Conservation (phyloP, 2,329 filamentous ascomycete genomes). For the Aspergillus quadricinctus region DNA sequence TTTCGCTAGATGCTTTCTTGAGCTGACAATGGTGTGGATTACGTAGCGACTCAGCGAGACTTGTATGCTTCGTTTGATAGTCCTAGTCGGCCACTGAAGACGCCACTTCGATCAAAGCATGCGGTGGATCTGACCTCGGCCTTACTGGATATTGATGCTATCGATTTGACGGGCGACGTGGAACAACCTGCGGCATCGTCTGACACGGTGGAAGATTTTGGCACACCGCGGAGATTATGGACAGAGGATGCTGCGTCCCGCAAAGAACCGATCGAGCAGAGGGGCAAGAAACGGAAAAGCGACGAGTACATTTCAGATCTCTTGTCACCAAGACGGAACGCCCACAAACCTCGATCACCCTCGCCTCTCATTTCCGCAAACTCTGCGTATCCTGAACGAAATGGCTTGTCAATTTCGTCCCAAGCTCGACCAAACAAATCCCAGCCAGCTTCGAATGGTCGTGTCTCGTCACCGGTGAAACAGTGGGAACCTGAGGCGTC, state of each 20-base stretch:
- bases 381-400: slow-evolving; percentile 1
- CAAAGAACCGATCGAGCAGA: slow-evolving; percentile 31
- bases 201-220: slow-evolving; percentile 36
- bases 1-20: background rate
- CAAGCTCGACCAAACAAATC: slow-evolving; percentile 2
- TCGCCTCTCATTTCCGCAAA: background rate
- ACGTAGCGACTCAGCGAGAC: slow-evolving; percentile 14
- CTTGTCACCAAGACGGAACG: slow-evolving; percentile 27
- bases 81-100: slow-evolving; percentile 11
- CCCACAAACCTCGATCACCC: slow-evolving; percentile 21
- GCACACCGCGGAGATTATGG: slow-evolving; percentile 41
- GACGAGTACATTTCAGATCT: slow-evolving; percentile 42
- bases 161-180: slow-evolving; percentile 42
- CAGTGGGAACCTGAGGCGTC: slow-evolving; percentile 2
- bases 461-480: slow-evolving; percentile 8
- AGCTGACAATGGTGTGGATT: slow-evolving; percentile 4
- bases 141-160: slow-evolving; percentile 37
- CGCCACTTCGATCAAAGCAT: slow-evolving; percentile 17
- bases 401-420: background rate
- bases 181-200: slow-evolving; percentile 36
- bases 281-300: slow-evolving; percentile 48
- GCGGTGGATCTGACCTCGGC: slow-evolving; percentile 14
- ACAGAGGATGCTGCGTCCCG: slow-evolving; percentile 40
- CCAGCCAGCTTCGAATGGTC: slow-evolving; percentile 5
- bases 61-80: slow-evolving; percentile 16